These are phyloP conservation scores for Saccharomyces hybrid DNA, from an alignment of 1,139 yeast species.

Conservation along the genomic window DNA sequence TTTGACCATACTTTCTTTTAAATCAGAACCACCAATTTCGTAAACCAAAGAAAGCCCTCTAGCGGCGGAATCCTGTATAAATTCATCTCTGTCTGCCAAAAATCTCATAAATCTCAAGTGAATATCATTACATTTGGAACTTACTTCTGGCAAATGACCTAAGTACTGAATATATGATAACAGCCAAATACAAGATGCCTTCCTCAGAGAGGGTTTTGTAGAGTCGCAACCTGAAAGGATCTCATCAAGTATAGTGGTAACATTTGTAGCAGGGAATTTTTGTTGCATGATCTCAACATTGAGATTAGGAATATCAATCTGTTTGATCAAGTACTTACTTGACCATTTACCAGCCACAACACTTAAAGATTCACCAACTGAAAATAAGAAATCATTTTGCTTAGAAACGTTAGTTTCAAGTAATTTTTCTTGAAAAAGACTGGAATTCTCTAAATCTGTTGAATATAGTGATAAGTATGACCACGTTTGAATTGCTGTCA, in stretches of 20 bases:
- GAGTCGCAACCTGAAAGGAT: constrained; percentile 48
- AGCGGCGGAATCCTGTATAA: constrained; percentile 86
- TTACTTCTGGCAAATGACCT: constrained; percentile 40
- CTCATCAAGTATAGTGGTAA: constrained; percentile 35
- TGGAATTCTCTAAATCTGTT: constrained; percentile 21
- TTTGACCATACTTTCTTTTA: constrained; percentile 67
- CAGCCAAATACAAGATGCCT: constrained; percentile 80
- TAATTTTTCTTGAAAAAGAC: constrained; percentile 39
- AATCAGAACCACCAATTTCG: constrained; percentile 62
- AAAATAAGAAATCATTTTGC: constrained; percentile 64
- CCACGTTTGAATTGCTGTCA: constrained; percentile 48
- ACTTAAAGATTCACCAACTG: constrained; percentile 79
- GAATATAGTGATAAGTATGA: constrained; percentile 47
- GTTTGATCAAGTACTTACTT: constrained; percentile 46
- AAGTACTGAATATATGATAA: constrained; percentile 72
- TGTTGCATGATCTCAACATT: constrained; percentile 13
- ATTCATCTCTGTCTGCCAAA: constrained; percentile 70
- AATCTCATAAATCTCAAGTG: constrained; percentile 70
- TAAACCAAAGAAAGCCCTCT: constrained; percentile 78
- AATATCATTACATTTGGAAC: constrained; percentile 34
- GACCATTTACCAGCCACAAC: constrained; percentile 71
- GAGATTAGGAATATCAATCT: constrained; percentile 39
- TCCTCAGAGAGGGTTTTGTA: constrained; percentile 67
- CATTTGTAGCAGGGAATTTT: constrained; percentile 5
- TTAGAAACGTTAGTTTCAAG: constrained; percentile 58